phyloP scores from a whole-genome alignment of 768 basidiomycete genomes.

The Russula sp. region DNA sequence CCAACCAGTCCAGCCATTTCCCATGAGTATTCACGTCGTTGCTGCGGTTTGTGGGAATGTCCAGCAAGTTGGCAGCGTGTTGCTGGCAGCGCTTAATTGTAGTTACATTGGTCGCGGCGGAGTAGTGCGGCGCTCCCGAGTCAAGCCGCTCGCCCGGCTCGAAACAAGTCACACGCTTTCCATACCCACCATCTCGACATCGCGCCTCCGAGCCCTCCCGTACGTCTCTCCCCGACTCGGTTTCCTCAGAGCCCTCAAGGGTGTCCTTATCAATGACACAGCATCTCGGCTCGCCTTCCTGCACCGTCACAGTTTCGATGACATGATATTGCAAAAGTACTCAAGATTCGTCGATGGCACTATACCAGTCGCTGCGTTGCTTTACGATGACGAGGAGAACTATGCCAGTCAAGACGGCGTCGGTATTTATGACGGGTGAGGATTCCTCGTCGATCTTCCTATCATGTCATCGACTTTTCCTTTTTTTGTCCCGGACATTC shows the following conservation, averaged over 20 bases:
- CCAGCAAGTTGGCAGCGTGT: too few relatives aligned
- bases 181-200: too few relatives aligned
- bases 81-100: too few relatives aligned
- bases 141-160: too few relatives aligned
- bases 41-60: not conserved
- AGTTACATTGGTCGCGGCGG: too few relatives aligned
- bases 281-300: not conserved
- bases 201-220: not conserved
- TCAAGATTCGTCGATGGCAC: slow-evolving; percentile 64
- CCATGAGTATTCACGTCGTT: not conserved
- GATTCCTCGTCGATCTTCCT: slow-evolving; percentile 20
- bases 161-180: too few relatives aligned
- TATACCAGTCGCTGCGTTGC: slow-evolving; percentile 70
- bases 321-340: slow-evolving; percentile 46
- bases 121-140: too few relatives aligned
- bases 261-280: not conserved
- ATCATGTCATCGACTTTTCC: not conserved
- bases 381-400: slow-evolving; percentile 79
- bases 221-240: not conserved
- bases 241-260: not conserved
- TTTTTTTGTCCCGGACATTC: not conserved
- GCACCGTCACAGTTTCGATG: not conserved
- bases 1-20: not conserved
- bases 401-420: slow-evolving; percentile 71
- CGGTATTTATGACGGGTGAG: slow-evolving; percentile 91